Percentiles rank a stretch among this genome's conserved stretches.
phyloP scores from a whole-genome alignment of 768 basidiomycete species.

The Auriculariales sp. region DNA sequence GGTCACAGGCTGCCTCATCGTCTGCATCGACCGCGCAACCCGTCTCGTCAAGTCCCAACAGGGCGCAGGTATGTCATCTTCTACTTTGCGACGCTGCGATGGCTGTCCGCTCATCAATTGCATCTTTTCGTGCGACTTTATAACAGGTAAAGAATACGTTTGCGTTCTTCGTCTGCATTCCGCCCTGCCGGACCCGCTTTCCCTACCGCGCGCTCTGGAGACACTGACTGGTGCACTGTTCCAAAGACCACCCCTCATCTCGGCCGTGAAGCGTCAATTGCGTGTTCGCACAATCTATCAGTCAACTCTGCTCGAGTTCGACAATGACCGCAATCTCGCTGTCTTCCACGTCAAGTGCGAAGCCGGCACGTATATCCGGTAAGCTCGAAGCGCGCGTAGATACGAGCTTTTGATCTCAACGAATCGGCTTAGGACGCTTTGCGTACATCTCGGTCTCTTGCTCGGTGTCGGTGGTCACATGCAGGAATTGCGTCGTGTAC shows the following conservation, averaged over 20 bases:
- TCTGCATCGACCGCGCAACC: constrained; percentile 97
- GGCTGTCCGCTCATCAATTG: neutral
- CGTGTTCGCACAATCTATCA: constrained; percentile 96
- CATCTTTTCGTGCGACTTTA: constrained; percentile 12
- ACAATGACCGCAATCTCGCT: constrained; percentile 89
- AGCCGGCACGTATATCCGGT: constrained; percentile 52
- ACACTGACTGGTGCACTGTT: constrained; percentile 96
- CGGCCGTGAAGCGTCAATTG: constrained; percentile 95
- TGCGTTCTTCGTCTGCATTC: constrained; percentile 90
- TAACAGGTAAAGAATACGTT: constrained; percentile 85
- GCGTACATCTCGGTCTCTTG: constrained; percentile 88
- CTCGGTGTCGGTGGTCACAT: constrained; percentile 99
- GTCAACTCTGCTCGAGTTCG: constrained; percentile 89
- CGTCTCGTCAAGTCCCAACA: constrained; percentile 97
- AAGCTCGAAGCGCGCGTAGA: too few relatives aligned
- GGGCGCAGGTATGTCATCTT: constrained; percentile 59
- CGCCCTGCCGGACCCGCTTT: constrained; percentile 61
- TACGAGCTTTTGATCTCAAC: too few relatives aligned
- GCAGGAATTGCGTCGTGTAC: constrained; percentile 92
- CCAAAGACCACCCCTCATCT: constrained; percentile 97
- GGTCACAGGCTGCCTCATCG: constrained; percentile 96
- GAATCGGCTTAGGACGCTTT: constrained; percentile 90
- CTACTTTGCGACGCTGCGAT: too few relatives aligned
- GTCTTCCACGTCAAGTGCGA: constrained; percentile 99
- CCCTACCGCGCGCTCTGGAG: constrained; percentile 85